Base-by-base conservation (phyloP, 1,284 basidiomycete genomes). In the Moesziomyces antarcticus region DNA sequence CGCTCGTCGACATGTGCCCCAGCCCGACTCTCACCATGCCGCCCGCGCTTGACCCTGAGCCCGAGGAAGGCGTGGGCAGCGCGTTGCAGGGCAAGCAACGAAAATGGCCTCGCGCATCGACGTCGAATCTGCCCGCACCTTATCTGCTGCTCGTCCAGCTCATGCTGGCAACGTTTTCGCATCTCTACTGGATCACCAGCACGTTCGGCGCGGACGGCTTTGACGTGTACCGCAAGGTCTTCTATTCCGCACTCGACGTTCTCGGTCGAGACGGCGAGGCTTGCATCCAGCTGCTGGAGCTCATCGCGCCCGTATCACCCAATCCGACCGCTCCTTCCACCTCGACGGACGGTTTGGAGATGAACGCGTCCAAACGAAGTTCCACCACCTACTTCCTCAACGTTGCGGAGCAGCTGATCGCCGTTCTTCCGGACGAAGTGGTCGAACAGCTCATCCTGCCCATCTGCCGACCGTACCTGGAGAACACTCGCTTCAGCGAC, bases 181-280 rank as follows among this genome's bases (percentile, higher is more conserved):
- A 69, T 16, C 60, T 82, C 16, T 83, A 80, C 57, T 83, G 68
- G 63, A 72, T 82, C 62, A 81, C 79, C 8, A 72, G 73, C 56
- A 73, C 76, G 16, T 82, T 82, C 48, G 79, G 81, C 10, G 56
- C 68, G n/a, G 75, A 78, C 21, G 79, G 77, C 2, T 81, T 82
- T 55, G 78, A 79, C 41, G 67, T 74, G 7, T 83, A 82, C 48
- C 77, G 80, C 24, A 77, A 78, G 24, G 79, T 82, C 22, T 83
- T 83, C 25, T 82, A 79, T 51, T 80, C 77, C 5, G 66, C 78
- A 0, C 71, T 83, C 8, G 82, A 83, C 40, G 73, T 83, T n/a
- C 35, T 82, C 24, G 64, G 75, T 18, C 66, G 80, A 11, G 82
- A 83, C 40, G 73, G 73, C 6, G 75, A 76, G 41, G 77, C 75